These are phyloP conservation scores for Apiospora koreana DNA, from an alignment of 2,329 filamentous ascomycete genomes.

Conservation along the genomic window DNA sequence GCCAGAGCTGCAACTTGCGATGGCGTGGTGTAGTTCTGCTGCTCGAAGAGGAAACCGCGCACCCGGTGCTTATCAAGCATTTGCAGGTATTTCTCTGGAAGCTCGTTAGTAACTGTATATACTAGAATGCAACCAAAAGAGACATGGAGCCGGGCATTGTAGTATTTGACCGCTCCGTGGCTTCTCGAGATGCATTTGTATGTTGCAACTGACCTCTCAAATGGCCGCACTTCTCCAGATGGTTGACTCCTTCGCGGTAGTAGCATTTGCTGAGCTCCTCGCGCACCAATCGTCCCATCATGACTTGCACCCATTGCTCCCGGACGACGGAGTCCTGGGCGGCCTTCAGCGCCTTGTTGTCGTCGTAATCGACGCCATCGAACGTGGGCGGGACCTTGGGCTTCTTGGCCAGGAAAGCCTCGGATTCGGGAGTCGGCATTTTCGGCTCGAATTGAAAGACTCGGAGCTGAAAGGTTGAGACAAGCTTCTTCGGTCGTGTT, in stretches of 20 bases:
- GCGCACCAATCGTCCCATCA: constrained; percentile 82
- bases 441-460: constrained; percentile 19
- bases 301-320: constrained; percentile 86
- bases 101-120: constrained; percentile 9
- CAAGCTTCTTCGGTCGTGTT: background rate
- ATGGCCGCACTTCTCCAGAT: constrained; percentile 82
- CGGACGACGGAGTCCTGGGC: constrained; percentile 81
- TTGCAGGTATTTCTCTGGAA: constrained; percentile 66
- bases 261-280: constrained; percentile 89
- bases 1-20: constrained; percentile 9
- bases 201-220: constrained; percentile 68
- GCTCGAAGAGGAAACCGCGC: constrained; percentile 76
- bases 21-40: constrained; percentile 69
- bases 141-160: background rate
- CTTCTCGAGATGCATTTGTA: background rate
- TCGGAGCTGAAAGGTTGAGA: background rate
- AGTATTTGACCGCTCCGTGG: no score
- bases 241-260: constrained; percentile 80
- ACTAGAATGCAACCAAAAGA: background rate
- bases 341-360: constrained; percentile 77
- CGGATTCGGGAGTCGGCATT: constrained; percentile 85
- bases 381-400: constrained; percentile 80
- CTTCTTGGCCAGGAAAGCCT: constrained; percentile 80
- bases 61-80: constrained; percentile 75
- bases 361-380: constrained; percentile 84